Conservation (phyloP, 345 rosid species). For the Citrus cavaleriei region DNA sequence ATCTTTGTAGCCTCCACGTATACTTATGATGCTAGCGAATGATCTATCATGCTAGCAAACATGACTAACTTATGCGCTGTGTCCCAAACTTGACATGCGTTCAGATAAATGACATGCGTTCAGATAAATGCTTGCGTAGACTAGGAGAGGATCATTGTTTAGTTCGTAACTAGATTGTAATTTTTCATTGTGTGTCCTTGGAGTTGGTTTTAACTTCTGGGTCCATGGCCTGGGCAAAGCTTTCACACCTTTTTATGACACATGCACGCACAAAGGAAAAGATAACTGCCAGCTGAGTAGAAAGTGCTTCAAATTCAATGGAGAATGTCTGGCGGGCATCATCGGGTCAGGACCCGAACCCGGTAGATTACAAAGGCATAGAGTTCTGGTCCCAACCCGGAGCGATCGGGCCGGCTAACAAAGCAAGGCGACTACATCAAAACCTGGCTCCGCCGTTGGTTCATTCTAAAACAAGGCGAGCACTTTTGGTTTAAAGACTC, state of each 20-base stretch:
- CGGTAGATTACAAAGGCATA: constrained; percentile 53
- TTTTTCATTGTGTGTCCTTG: no score
- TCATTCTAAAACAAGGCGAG: constrained; percentile 71
- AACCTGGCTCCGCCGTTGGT: constrained; percentile 86
- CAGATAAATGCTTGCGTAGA: neutral
- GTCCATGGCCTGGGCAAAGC: no score
- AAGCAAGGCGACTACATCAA: constrained; percentile 79
- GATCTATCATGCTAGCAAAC: no score
- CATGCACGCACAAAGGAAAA: no score
- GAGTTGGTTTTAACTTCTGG: no score
- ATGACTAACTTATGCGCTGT: neutral
- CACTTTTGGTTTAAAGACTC: constrained; percentile 79
- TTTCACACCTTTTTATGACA: no score
- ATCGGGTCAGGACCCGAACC: constrained; percentile 56
- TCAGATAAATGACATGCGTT: neutral
- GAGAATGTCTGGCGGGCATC: constrained; percentile 64
- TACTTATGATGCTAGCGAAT: neutral
- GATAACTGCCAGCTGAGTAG: no score
- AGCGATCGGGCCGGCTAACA: constrained; percentile 64
- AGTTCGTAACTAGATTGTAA: neutral
- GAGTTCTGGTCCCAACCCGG: constrained; percentile 73
- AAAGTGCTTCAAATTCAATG: constrained; percentile 19
- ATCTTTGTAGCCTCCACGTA: no score
- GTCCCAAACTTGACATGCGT: neutral
- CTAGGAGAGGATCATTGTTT: no score